Conservation (phyloP, 495 filamentous ascomycete species). For the Penicillium atrosanguineum region DNA sequence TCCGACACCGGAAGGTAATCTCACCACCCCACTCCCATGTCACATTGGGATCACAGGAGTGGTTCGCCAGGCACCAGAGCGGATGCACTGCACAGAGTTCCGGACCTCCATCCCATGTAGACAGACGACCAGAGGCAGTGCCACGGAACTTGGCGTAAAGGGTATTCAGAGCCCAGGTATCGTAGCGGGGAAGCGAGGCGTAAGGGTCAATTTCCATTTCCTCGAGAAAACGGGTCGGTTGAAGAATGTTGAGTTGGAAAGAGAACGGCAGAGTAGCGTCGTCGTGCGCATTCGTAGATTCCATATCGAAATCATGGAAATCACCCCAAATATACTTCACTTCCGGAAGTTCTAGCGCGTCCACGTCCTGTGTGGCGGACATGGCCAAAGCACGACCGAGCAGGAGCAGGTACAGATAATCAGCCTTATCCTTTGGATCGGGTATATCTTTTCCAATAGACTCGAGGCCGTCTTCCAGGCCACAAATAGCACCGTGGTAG, state of each 20-base stretch:
- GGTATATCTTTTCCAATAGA: slow-evolving; percentile 76
- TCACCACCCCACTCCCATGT: slow-evolving; percentile 89
- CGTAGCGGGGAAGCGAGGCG: slow-evolving; percentile 58
- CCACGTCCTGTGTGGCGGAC: slow-evolving; percentile 73
- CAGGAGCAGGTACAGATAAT: slow-evolving; percentile 76
- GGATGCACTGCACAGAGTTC: slow-evolving; percentile 78
- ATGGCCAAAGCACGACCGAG: slow-evolving; percentile 80
- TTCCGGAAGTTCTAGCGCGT: slow-evolving; percentile 80
- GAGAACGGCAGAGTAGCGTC: slow-evolving; percentile 71
- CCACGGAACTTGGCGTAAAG: slow-evolving; percentile 91
- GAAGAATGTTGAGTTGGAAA: slow-evolving; percentile 79
- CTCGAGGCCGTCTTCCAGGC: slow-evolving; percentile 69
- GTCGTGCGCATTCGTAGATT: background rate
- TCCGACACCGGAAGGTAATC: slow-evolving; percentile 63
- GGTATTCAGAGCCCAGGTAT: slow-evolving; percentile 93
- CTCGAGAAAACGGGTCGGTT: slow-evolving; percentile 79
- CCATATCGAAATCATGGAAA: slow-evolving; percentile 44
- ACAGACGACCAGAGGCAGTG: slow-evolving; percentile 80
- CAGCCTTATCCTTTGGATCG: slow-evolving; percentile 63
- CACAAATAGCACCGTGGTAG: slow-evolving; percentile 88
- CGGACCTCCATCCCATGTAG: slow-evolving; percentile 66
- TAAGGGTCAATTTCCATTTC: slow-evolving; percentile 92
- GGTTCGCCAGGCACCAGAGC: slow-evolving; percentile 81
- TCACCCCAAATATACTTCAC: slow-evolving; percentile 97
- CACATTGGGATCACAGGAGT: slow-evolving; percentile 92